Percentiles rank a stretch among this genome's conserved stretches.
Conservation (phyloP, 176 grass and related monocot genomes). For the Rhipidocladum racemiflorum region DNA sequence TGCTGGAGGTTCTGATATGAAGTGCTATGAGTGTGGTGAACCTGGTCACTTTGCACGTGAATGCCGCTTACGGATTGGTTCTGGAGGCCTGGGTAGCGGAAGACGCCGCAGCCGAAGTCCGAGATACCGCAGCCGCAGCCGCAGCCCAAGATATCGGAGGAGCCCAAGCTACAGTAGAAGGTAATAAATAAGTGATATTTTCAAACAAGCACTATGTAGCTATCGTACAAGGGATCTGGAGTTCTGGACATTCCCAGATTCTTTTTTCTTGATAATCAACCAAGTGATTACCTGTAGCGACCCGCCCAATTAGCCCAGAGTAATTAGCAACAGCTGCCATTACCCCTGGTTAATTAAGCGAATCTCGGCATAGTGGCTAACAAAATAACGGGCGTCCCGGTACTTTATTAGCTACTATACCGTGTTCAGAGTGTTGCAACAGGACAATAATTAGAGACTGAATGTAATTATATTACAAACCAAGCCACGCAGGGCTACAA, state of each 20-base stretch:
- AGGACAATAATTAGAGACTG: too few relatives aligned
- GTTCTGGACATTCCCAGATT: neutral
- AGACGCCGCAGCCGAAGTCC: constrained; percentile 58
- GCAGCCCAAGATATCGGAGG: constrained; percentile 66
- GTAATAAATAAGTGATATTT: constrained; percentile 28
- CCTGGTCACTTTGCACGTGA: constrained; percentile 86
- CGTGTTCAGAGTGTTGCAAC: too few relatives aligned
- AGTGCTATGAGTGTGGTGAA: constrained; percentile 92
- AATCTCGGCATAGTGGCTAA: too few relatives aligned
- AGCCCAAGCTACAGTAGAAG: constrained; percentile 86
- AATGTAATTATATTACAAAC: too few relatives aligned
- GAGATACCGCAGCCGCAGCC: constrained; percentile 48
- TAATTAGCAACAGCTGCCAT: too few relatives aligned
- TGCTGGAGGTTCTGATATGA: constrained; percentile 62
- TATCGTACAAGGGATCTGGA: neutral
- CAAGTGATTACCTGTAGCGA: neutral
- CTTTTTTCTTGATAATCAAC: neutral
- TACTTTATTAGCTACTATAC: too few relatives aligned
- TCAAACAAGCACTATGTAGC: neutral
- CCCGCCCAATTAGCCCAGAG: too few relatives aligned
- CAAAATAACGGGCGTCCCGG: too few relatives aligned
- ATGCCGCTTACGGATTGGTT: constrained; percentile 64
- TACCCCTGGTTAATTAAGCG: too few relatives aligned
- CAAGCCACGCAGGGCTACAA: too few relatives aligned
- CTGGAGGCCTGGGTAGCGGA: constrained; percentile 64